Base-by-base conservation (phyloP, 305 asterid genomes). In the Fraxinus nigra region DNA sequence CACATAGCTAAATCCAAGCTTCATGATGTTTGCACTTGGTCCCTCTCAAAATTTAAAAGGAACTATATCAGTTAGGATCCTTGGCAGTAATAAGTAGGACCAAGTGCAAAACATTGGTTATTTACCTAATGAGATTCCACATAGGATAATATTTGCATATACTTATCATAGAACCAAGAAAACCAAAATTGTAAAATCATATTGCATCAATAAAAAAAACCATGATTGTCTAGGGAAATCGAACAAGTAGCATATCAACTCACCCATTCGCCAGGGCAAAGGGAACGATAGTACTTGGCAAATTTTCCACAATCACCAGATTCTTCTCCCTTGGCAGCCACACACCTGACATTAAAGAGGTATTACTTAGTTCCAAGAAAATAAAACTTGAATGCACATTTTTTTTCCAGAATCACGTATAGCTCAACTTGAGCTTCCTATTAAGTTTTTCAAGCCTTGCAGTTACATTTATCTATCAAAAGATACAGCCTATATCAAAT, bases 211-310 rank as follows among this genome's bases (percentile, higher is more conserved):
- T 33, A n/a, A 4, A 20, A 78, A n/a, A 33, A 33, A 33, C 14
- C 54, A 33, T 8, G 7, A 10, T 65, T 26, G 14, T 65, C 16
- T 26, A 65, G n/a, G 33, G 18, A 65, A 65, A 26, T 26, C 6
- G 5, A 3, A 11, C 32, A 7, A 37, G 78, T 10, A 82, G 77
- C 32, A 33, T n/a, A 76, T 78, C 48, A 75, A 87, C 97, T 87
- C 82, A 94, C 98, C 98, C 98, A 94, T n/a, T n/a, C n/a, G n/a
- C n/a, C n/a, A n/a, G n/a, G n/a, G n/a, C n/a, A n/a, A n/a, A n/a
- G n/a, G n/a, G 98, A 89, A 75, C 97, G 93, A 72, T 94, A 91
- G 82, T 93, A 94, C 79, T 90, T 88, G 79, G 98, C 93, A 7
- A 94, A 93, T 83, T 85, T 93, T 34, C 75, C 85, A 79, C 95